A percentile compares a stretch with the other conserved stretches of the same genome.
Conservation (phyloP, 768 basidiomycete genomes). For the Albatrellus ellisii region DNA sequence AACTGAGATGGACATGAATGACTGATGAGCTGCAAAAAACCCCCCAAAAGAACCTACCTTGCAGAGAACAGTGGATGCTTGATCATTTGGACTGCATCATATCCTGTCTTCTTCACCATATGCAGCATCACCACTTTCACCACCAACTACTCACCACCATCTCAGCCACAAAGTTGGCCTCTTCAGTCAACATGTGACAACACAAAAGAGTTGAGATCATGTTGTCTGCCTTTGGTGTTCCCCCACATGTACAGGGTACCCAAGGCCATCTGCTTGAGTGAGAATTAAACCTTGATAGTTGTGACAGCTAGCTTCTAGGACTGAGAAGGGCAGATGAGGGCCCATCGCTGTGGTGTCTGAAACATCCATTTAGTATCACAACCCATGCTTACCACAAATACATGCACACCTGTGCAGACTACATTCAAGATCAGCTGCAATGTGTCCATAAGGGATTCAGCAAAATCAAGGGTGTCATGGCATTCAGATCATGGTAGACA, state of each 20-base stretch:
- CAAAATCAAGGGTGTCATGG: slow-evolving; percentile 32
- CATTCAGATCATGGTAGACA: slow-evolving; percentile 55
- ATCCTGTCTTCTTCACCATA: no score
- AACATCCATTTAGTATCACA: not conserved
- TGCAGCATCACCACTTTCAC: no score
- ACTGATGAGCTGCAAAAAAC: not conserved
- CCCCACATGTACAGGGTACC: slow-evolving; percentile 40
- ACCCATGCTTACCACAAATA: not conserved
- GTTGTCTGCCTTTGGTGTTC: slow-evolving; percentile 49
- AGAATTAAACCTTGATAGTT: slow-evolving; percentile 65
- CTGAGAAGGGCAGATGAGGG: slow-evolving; percentile 50
- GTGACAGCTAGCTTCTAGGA: slow-evolving; percentile 81
- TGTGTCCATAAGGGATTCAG: slow-evolving; percentile 52
- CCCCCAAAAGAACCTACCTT: slow-evolving; percentile 32
- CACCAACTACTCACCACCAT: slow-evolving; percentile 62
- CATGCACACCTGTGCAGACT: slow-evolving; percentile 35
- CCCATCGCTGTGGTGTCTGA: slow-evolving; percentile 27
- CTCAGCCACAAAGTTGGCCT: slow-evolving; percentile 76
- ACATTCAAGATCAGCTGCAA: slow-evolving; percentile 56
- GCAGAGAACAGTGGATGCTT: slow-evolving; percentile 49
- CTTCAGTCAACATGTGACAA: slow-evolving; percentile 61
- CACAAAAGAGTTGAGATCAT: slow-evolving; percentile 56
- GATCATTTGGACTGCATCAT: no score
- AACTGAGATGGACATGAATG: slow-evolving; percentile 49
- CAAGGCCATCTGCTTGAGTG: slow-evolving; percentile 59